Conservation (phyloP, 768 basidiomycete species). For the Lactarius psammicola region DNA sequence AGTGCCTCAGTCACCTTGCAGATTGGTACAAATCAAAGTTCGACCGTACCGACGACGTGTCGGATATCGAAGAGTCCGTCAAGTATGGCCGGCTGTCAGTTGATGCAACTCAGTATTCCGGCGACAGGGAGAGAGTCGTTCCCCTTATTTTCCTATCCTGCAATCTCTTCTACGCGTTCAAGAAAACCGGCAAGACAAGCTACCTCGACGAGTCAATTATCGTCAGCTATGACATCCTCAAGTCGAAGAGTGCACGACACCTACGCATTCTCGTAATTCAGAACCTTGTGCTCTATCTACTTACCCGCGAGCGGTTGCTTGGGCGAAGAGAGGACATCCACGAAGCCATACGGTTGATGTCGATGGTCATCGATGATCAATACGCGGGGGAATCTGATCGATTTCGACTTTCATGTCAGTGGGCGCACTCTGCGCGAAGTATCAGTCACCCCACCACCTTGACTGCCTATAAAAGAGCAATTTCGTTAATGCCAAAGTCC, state of each 20-base stretch:
- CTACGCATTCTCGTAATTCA: too few relatives aligned
- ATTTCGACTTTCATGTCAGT: neutral
- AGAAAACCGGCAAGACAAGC: neutral
- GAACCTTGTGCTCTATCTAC: neutral
- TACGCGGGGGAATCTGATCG: neutral
- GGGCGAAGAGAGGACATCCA: neutral
- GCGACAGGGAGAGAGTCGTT: neutral
- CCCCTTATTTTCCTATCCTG: neutral
- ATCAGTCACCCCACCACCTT: neutral
- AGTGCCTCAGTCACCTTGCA: neutral
- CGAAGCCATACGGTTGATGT: neutral
- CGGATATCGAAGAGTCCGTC: neutral
- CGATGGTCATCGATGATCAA: neutral
- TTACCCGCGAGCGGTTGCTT: neutral
- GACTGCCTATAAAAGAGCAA: neutral
- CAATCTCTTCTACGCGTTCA: neutral
- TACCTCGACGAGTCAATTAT: slow-evolving; percentile 6
- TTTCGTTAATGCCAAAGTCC: neutral
- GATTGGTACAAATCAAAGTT: neutral
- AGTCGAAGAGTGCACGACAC: neutral
- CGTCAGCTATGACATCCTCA: neutral
- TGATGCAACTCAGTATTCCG: neutral
- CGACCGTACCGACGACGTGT: neutral
- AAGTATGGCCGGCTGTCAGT: neutral
- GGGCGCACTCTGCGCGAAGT: neutral